Conservation (phyloP, 345 rosid genomes). For the Trapa incisa region DNA sequence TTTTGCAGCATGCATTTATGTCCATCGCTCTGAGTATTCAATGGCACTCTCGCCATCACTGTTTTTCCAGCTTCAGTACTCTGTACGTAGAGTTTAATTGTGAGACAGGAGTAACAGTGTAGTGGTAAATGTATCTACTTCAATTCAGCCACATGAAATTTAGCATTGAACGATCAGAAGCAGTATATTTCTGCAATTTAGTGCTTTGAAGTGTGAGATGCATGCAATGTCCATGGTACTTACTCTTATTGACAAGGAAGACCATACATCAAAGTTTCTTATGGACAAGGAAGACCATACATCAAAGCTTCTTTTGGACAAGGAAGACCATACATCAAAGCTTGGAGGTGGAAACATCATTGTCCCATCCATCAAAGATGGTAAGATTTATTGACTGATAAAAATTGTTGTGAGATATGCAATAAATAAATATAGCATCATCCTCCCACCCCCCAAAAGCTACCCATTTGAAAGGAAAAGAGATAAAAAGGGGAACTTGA, state of each 20-base stretch:
- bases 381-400: neutral
- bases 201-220: neutral
- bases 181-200: too few species aligned
- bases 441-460: neutral
- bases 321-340: neutral
- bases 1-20: constrained; percentile 57
- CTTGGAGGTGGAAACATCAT: neutral
- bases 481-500: neutral
- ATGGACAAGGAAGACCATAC: neutral
- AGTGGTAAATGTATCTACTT: neutral
- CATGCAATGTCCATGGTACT: neutral
- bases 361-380: neutral
- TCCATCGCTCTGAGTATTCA: constrained; percentile 7
- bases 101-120: neutral
- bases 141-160: neutral
- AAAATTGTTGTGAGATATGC: neutral
- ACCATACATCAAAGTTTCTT: neutral
- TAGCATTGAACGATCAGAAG: neutral
- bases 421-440: neutral
- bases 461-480: neutral
- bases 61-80: neutral
- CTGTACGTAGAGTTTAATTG: neutral
- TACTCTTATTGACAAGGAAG: neutral
- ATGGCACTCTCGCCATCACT: neutral
- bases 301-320: neutral